A percentile compares a stretch with the other conserved stretches of the same genome.
Conservation (phyloP, 2,329 filamentous ascomycete genomes). For the Graphiopsis chlorocephala region DNA sequence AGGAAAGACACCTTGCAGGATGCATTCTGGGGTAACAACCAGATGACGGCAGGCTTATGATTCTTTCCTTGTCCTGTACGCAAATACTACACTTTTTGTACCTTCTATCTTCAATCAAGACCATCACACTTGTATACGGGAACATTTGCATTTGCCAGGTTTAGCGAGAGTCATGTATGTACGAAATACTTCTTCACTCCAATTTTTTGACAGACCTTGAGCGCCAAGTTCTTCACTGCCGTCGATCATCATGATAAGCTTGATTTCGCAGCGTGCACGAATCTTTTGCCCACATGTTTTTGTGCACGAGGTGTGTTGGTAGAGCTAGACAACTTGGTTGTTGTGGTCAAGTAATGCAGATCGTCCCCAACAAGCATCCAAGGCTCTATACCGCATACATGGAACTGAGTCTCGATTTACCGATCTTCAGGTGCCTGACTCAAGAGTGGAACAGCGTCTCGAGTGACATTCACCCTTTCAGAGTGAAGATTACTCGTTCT, state of each 20-base stretch:
- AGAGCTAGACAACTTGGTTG: no score
- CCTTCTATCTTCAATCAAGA: conserved; percentile 10
- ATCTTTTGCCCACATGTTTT: not conserved
- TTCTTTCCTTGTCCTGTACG: conserved; percentile 3
- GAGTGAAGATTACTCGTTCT: not conserved
- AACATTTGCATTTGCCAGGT: not conserved
- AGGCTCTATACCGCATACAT: not conserved
- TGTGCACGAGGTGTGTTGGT: not conserved
- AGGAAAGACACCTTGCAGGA: conserved; percentile 7
- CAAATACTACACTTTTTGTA: conserved; percentile 10
- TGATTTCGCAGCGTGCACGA: not conserved
- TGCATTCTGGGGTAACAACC: conserved; percentile 14
- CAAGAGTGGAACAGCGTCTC: not conserved
- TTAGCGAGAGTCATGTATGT: conserved; percentile 5
- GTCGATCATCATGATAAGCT: not conserved
- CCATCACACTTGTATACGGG: not conserved
- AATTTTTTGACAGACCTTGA: not conserved
- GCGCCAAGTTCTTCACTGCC: not conserved
- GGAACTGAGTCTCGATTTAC: not conserved
- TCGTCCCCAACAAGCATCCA: not conserved
- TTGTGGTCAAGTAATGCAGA: not conserved
- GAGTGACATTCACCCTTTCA: no score
- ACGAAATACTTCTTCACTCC: conserved; percentile 1
- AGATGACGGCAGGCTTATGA: not conserved
- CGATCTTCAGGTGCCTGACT: not conserved